These are phyloP conservation scores for Fusarium robinianum DNA, from an alignment of 2,329 filamentous ascomycete genomes.

Conservation along the genomic window DNA sequence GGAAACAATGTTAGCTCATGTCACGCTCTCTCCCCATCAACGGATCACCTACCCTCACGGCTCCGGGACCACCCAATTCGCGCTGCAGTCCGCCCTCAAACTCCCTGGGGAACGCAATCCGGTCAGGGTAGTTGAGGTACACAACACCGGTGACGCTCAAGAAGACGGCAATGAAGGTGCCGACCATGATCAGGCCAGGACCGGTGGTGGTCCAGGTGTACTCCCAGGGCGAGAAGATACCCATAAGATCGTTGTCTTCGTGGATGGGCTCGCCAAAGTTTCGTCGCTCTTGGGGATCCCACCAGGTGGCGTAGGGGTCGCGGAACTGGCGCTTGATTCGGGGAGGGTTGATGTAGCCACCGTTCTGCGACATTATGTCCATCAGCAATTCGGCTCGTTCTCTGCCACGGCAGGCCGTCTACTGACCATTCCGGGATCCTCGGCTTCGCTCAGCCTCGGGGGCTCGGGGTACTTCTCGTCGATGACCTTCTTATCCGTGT, in stretches of 20 bases:
- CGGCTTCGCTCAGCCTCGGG: conserved; percentile 56
- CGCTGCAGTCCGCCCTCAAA: conserved; percentile 74
- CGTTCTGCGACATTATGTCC: conserved; percentile 65
- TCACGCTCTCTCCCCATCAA: background rate
- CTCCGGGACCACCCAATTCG: conserved; percentile 73
- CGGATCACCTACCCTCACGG: conserved; percentile 63
- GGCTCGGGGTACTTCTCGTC: conserved; percentile 59
- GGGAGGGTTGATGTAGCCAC: conserved; percentile 80
- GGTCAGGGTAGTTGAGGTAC: conserved; percentile 72
- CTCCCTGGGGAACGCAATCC: conserved; percentile 68
- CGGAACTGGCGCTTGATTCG: conserved; percentile 86
- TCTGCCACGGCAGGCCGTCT: background rate
- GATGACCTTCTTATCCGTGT: conserved; percentile 51
- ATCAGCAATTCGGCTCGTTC: conserved; percentile 28
- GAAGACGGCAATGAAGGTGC: conserved; percentile 66
- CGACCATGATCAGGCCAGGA: conserved; percentile 71
- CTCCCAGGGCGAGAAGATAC: conserved; percentile 85
- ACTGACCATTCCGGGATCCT: conserved; percentile 70
- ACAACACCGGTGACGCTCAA: conserved; percentile 70
- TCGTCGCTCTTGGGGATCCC: conserved; percentile 95
- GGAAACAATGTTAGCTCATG: conserved; percentile 31
- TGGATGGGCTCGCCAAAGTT: conserved; percentile 97
- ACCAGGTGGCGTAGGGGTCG: conserved; percentile 92
- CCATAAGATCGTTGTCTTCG: conserved; percentile 93
- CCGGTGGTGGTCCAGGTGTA: conserved; percentile 81